A percentile compares a stretch with the other conserved stretches of the same genome.
Conservation (phyloP, 2,329 filamentous ascomycete genomes). For the Amauroascus verrucosus region DNA sequence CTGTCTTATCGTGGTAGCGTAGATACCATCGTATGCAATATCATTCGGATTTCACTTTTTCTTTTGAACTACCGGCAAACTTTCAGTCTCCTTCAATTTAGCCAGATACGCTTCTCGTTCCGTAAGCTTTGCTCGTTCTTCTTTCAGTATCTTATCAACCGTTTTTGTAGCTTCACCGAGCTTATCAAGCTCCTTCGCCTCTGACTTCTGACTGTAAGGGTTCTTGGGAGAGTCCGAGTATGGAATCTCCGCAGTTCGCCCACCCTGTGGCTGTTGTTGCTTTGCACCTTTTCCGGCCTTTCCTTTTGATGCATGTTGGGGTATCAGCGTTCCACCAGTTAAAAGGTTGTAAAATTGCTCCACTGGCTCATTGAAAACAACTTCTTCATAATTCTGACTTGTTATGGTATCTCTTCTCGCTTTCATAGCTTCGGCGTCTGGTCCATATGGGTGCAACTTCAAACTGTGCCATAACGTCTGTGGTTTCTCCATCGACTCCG, state of each 20-base stretch:
- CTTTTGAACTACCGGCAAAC: constrained; percentile 30
- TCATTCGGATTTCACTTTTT: constrained; percentile 27
- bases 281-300: constrained; percentile 49
- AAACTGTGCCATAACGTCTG: constrained; percentile 92
- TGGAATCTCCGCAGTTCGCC: constrained; percentile 66
- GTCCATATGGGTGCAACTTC: constrained; percentile 79
- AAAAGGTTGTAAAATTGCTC: constrained; percentile 83
- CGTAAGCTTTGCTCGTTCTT: constrained; percentile 53
- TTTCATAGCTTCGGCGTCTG: constrained; percentile 63
- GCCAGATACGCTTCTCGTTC: constrained; percentile 52
- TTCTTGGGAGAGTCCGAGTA: constrained; percentile 54
- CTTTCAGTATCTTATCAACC: constrained; percentile 51
- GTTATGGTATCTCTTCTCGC: constrained; percentile 55
- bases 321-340: constrained; percentile 53
- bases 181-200: constrained; percentile 55
- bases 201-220: constrained; percentile 63
- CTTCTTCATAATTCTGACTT: constrained; percentile 80
- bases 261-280: constrained; percentile 37
- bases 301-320: constrained; percentile 40
- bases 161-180: constrained; percentile 52
- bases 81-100: constrained; percentile 39
- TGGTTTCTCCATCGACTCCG: constrained; percentile 81
- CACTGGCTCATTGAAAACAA: constrained; percentile 94
- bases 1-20: not conserved
- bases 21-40: not conserved